A percentile compares a stretch with the other conserved stretches of the same genome.
Conservation (phyloP, 2,329 filamentous ascomycete genomes). For the Coniochaeta prunicola region DNA sequence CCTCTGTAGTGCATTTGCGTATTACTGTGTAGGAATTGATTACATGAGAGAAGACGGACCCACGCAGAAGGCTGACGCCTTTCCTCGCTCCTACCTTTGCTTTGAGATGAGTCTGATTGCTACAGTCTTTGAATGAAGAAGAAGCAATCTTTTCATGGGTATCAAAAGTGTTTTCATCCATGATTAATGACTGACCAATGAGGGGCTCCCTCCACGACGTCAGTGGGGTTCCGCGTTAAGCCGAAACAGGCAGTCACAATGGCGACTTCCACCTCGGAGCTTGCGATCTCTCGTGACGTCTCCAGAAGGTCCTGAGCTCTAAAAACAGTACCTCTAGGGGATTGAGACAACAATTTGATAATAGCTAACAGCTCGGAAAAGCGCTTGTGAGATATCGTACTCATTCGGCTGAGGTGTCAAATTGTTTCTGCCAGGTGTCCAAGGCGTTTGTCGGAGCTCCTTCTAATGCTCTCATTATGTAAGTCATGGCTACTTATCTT, state of each 20-base stretch:
- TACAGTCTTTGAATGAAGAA: neutral
- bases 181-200: neutral
- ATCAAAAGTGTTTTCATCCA: no score
- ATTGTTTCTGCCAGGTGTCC: neutral
- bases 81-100: no score
- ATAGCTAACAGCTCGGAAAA: neutral
- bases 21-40: no score
- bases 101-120: neutral
- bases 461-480: neutral
- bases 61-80: neutral
- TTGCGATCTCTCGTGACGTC: neutral
- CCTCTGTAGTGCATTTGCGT: no score
- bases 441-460: neutral
- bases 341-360: neutral
- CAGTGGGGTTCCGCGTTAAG: neutral
- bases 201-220: neutral
- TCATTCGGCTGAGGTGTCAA: no score
- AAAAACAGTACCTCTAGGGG: neutral
- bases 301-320: neutral
- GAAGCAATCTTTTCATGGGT: no score
- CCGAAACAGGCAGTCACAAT: neutral
- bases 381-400: neutral
- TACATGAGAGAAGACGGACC: neutral
- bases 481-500: neutral
- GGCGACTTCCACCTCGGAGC: neutral